Evolutionary conservation across 345 rosid genomes (phyloP).

Genomic region (Cardiospermum halicacabum): DNA sequence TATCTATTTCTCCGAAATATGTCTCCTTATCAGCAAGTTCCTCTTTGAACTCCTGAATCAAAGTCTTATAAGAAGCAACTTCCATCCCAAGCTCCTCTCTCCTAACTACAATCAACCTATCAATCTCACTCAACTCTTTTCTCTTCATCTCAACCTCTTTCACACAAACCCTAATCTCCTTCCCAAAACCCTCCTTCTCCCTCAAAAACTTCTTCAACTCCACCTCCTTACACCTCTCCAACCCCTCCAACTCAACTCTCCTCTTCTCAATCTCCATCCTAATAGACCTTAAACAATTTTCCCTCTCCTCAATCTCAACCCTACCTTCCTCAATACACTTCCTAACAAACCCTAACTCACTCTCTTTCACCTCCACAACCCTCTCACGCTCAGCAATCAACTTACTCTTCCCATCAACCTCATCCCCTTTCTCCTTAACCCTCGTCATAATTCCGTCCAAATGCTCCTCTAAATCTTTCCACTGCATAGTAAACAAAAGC

Average conservation of each 20-base stretch:
- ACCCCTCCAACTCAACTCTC: no score
- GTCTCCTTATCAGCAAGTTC: slow-evolving; percentile 11
- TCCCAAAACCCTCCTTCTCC: background rate
- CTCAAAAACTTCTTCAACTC: no score
- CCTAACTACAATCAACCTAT: slow-evolving; percentile 1
- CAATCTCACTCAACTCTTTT: slow-evolving; percentile 5
- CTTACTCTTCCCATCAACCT: background rate
- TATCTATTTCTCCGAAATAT: slow-evolving; percentile 5
- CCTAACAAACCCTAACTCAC: background rate
- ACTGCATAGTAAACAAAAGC: slow-evolving; percentile 19
- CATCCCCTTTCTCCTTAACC: background rate
- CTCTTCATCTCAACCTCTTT: slow-evolving; percentile 14
- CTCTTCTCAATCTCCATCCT: no score
- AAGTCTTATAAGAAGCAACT: slow-evolving; percentile 2
- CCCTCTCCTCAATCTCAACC: no score
- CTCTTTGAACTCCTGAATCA: slow-evolving; percentile 4
- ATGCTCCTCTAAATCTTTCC: slow-evolving; percentile 32
- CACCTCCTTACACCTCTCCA: no score
- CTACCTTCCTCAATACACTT: background rate
- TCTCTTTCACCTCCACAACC: slow-evolving; percentile 15
- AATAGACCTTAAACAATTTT: no score
- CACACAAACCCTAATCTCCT: background rate
- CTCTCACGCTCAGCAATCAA: background rate
- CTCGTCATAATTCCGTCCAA: background rate
- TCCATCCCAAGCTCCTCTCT: slow-evolving; percentile 3